A percentile compares a stretch with the other conserved stretches of the same genome.
phyloP scores from a whole-genome alignment of 108 stramenopile species.

The Pseudonitzschia multiseries region DNA sequence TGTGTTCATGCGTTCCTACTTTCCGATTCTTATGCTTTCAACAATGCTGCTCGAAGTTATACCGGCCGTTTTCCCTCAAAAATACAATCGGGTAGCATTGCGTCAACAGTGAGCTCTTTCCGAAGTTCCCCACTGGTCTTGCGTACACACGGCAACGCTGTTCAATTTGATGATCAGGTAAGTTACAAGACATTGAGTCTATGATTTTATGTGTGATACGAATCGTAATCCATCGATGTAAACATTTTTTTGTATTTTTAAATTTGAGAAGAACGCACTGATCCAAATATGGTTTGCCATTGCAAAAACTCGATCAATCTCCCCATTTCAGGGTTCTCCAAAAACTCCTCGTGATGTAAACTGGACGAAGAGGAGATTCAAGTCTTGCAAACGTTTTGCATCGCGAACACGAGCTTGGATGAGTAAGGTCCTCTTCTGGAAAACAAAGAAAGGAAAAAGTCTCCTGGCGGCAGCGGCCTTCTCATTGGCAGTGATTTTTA shows the following conservation, averaged over 20 bases:
- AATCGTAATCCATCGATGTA: background rate
- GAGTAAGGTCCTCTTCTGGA: constrained; percentile 32
- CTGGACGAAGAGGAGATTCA: constrained; percentile 17
- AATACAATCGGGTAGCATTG: background rate
- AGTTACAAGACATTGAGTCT: background rate
- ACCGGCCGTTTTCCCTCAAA: background rate
- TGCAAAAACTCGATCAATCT: background rate
- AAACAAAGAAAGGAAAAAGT: constrained; percentile 30
- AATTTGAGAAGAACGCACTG: background rate
- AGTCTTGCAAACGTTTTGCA: constrained; percentile 22
- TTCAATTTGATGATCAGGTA: constrained; percentile 13
- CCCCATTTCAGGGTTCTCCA: background rate
- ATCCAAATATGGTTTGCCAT: background rate
- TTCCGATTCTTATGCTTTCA: constrained; percentile 8
- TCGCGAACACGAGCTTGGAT: constrained; percentile 19
- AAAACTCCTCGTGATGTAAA: background rate
- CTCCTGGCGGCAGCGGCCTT: constrained; percentile 42
- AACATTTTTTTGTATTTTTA: background rate
- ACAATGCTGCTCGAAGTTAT: constrained; percentile 3
- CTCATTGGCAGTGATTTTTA: constrained; percentile 29
- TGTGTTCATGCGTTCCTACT: constrained; percentile 1
- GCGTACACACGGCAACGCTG: constrained; percentile 6
- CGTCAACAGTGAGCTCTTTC: background rate
- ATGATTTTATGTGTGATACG: background rate
- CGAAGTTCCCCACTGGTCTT: constrained; percentile 9